phyloP scores from a whole-genome alignment of 352 stramenopile genomes.

The Globisporangium emineosum region DNA sequence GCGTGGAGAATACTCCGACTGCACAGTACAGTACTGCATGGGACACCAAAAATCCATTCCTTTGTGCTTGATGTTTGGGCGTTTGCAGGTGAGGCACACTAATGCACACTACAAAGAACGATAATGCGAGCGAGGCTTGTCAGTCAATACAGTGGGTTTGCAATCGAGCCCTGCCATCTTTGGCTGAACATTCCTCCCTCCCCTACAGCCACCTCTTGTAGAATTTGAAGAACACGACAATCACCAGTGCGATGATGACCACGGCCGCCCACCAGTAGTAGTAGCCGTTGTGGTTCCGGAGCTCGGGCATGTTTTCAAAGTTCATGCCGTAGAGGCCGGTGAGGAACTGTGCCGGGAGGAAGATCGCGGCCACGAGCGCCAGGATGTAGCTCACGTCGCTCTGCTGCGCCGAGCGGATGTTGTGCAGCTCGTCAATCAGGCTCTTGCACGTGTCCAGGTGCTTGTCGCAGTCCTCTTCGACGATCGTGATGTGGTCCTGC shows the following conservation, averaged over 20 bases:
- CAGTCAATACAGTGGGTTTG: too few relatives aligned
- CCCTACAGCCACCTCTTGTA: constrained; percentile 73
- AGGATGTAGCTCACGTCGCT: constrained; percentile 80
- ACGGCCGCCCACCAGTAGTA: constrained; percentile 75
- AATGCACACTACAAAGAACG: too few relatives aligned
- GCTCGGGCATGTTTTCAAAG: constrained; percentile 85
- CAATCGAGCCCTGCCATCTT: background rate
- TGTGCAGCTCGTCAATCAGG: constrained; percentile 69
- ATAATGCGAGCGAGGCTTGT: too few relatives aligned
- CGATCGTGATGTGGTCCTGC: constrained; percentile 79
- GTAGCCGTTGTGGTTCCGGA: constrained; percentile 75
- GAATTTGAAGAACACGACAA: constrained; percentile 61
- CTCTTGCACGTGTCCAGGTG: constrained; percentile 66
- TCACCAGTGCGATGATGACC: constrained; percentile 38
- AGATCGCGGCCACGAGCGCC: constrained; percentile 78
- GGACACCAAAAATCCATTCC: too few relatives aligned
- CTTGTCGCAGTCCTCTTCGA: constrained; percentile 79
- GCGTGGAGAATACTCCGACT: too few relatives aligned
- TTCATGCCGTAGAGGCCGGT: constrained; percentile 90
- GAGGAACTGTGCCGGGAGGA: constrained; percentile 84
- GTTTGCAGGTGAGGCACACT: too few relatives aligned
- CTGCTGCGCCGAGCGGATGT: constrained; percentile 56
- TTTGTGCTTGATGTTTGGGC: too few relatives aligned
- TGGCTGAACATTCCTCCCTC: background rate
- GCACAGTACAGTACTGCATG: too few relatives aligned